Conservation (phyloP, 306 rosid genomes). For the Castanea mollissima region DNA sequence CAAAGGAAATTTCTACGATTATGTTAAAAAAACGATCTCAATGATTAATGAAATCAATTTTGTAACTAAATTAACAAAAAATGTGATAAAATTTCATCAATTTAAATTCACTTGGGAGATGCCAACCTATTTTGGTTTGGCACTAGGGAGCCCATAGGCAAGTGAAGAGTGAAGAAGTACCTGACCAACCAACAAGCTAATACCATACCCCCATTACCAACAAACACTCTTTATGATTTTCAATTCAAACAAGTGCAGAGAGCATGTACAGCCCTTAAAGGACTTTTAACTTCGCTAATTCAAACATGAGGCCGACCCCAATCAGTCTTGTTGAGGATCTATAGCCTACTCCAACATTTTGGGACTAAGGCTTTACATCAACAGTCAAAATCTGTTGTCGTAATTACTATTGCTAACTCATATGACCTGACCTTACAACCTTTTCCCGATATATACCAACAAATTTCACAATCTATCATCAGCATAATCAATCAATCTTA, state of each 20-base stretch:
- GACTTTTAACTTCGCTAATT: not conserved
- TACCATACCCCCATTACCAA: no score
- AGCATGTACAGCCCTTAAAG: not conserved
- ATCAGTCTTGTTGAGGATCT: no score
- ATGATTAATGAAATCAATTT: not conserved
- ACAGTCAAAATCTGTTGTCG: no score
- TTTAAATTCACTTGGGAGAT: not conserved
- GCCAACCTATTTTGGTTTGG: not conserved
- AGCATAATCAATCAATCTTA: no score
- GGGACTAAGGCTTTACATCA: no score
- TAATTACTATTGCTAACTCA: not conserved
- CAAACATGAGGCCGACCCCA: no score
- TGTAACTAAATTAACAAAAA: no score
- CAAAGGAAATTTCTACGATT: not conserved
- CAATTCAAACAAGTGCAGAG: not conserved
- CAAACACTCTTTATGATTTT: not conserved
- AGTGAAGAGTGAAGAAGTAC: not conserved
- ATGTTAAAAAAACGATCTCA: not conserved
- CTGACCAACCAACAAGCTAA: not conserved
- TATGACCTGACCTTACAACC: not conserved
- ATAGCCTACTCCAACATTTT: constrained; percentile 31
- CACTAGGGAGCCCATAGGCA: not conserved
- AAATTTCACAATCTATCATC: not conserved
- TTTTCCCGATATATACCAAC: not conserved
- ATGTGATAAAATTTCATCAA: no score